These are phyloP conservation scores for Exserohilum turcica DNA, from an alignment of 2,329 filamentous ascomycete species.

Conservation along the genomic window DNA sequence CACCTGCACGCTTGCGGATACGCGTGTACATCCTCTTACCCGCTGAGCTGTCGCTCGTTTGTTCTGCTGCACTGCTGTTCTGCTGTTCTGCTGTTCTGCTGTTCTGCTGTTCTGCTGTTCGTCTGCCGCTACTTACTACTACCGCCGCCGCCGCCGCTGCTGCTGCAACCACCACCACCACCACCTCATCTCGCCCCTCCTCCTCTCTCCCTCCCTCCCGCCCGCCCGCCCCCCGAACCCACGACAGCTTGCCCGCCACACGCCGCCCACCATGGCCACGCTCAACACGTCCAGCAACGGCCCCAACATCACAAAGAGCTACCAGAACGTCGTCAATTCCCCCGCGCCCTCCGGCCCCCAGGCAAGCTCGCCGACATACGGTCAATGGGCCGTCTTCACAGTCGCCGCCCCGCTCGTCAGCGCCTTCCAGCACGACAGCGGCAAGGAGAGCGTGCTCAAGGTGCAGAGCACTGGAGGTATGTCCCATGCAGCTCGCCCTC, in stretches of 20 bases:
- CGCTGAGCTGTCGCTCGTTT: conserved; percentile 9
- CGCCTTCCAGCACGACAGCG: conserved; percentile 83
- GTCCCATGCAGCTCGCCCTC: conserved; percentile 11
- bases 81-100: neutral
- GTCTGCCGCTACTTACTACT: neutral
- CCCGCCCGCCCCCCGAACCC: conserved; percentile 3
- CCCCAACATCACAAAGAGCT: conserved; percentile 60
- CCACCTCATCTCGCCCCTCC: conserved; percentile 4
- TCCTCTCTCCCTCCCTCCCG: conserved; percentile 5
- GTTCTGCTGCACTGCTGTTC: neutral
- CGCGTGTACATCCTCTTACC: conserved; percentile 16
- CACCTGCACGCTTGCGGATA: conserved; percentile 8
- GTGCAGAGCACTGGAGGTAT: conserved; percentile 88
- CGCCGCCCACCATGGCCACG: conserved; percentile 69
- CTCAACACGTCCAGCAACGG: conserved; percentile 61
- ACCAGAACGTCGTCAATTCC: conserved; percentile 69
- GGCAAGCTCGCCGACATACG: conserved; percentile 77
- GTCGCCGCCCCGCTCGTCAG: conserved; percentile 91
- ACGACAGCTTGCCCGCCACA: conserved; percentile 16
- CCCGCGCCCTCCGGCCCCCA: conserved; percentile 61
- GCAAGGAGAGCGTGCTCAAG: conserved; percentile 93
- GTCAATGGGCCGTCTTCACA: conserved; percentile 91
- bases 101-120: neutral
- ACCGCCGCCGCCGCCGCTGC: neutral
- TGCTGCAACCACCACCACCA: neutral